Conservation (phyloP, 192 early-diverging fungal species). For the Coemansia sp. region DNA sequence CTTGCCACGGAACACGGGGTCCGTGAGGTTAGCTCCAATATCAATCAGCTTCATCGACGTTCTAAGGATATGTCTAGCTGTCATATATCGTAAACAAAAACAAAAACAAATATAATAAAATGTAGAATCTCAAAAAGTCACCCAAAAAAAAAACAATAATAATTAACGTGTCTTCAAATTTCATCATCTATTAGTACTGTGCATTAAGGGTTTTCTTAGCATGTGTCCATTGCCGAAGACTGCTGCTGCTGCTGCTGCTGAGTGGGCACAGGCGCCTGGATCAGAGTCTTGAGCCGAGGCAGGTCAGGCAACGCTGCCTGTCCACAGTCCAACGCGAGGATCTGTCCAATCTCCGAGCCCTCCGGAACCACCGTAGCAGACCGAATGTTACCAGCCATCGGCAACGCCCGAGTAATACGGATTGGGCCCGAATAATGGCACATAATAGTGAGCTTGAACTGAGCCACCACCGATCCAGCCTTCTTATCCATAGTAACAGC, state of each 20-base stretch:
- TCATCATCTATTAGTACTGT: neutral
- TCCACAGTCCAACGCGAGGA: conserved; percentile 46
- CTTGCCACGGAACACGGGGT: conserved; percentile 80
- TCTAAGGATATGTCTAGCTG: neutral
- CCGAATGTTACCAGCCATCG: conserved; percentile 76
- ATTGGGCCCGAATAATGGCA: conserved; percentile 65
- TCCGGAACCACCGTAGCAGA: conserved; percentile 65
- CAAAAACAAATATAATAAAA: neutral
- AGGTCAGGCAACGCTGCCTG: conserved; percentile 44
- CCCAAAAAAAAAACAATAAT: neutral
- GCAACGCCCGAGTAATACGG: conserved; percentile 66
- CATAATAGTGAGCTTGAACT: conserved; percentile 77
- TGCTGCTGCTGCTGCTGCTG: neutral
- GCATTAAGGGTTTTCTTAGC: conserved; percentile 1
- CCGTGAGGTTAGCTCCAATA: conserved; percentile 89
- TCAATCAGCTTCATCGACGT: conserved; percentile 61
- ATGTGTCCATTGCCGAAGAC: conserved; percentile 33
- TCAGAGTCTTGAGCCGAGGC: conserved; percentile 38
- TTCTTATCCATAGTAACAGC: conserved; percentile 63
- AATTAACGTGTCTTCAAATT: neutral
- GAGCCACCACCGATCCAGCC: conserved; percentile 63
- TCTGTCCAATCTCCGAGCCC: conserved; percentile 49
- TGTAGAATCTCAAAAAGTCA: neutral
- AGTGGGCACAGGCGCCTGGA: conserved; percentile 32
- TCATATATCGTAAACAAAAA: neutral